Evolutionary conservation across 2,329 filamentous ascomycete species (phyloP).

Genomic region (Arthrobotrys iridis): DNA sequence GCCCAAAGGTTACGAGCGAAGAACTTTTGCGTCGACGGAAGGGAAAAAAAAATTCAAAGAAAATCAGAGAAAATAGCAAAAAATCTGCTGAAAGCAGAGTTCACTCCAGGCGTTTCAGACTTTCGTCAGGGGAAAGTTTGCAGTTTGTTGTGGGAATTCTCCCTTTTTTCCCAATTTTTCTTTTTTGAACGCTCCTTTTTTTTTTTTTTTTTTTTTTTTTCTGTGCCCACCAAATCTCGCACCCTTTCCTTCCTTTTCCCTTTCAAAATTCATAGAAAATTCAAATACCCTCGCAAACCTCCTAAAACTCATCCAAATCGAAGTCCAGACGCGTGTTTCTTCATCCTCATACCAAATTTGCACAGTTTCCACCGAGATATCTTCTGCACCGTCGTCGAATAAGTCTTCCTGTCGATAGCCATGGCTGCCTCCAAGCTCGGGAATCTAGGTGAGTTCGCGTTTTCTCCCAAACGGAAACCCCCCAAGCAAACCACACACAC

Average conservation of each 20-base stretch:
- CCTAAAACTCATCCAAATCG: conserved; percentile 17
- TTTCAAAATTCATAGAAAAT: conserved; percentile 45
- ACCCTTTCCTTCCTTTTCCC: conserved; percentile 6
- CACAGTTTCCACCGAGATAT: background rate
- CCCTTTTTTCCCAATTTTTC: conserved; percentile 33
- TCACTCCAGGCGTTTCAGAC: conserved; percentile 22
- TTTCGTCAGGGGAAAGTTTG: background rate
- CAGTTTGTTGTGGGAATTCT: conserved; percentile 36
- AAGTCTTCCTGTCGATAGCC: background rate
- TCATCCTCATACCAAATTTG: conserved; percentile 9
- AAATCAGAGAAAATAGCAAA: conserved; percentile 47
- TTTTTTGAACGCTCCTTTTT: conserved; percentile 11
- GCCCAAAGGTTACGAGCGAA: background rate
- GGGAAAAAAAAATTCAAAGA: conserved; percentile 9
- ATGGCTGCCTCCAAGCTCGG: conserved; percentile 53
- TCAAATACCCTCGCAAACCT: conserved; percentile 19
- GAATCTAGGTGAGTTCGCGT: conserved; percentile 53
- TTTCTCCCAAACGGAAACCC: conserved; percentile 14
- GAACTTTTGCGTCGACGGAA: background rate
- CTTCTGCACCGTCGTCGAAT: background rate
- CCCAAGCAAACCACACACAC: conserved; percentile 14
- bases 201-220: conserved; percentile 32
- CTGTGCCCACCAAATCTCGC: conserved; percentile 42
- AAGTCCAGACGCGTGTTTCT: conserved; percentile 17
- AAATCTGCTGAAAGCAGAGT: conserved; percentile 31